phyloP scores from a whole-genome alignment of 2,329 filamentous ascomycete species.

The Cladosporium halotolerans region DNA sequence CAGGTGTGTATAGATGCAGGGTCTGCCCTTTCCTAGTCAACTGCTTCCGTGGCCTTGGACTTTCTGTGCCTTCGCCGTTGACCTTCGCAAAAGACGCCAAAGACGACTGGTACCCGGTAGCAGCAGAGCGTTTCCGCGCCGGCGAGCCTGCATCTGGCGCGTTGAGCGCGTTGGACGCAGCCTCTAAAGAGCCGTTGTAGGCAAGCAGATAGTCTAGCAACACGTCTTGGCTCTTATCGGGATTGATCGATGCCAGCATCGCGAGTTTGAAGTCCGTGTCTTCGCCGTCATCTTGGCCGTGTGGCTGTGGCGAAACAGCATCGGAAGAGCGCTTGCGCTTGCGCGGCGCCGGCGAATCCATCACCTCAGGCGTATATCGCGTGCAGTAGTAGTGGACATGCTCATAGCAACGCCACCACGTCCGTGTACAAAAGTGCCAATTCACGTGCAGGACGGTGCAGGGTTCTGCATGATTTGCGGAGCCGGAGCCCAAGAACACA shows the following conservation, averaged over 20 bases:
- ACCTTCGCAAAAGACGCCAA: slow-evolving; percentile 20
- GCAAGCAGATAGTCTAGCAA: slow-evolving; percentile 74
- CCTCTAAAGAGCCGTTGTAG: slow-evolving; percentile 68
- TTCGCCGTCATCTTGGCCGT: slow-evolving; percentile 43
- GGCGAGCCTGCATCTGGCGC: slow-evolving; percentile 18
- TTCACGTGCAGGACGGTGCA: too few relatives aligned
- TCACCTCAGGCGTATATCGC: slow-evolving; percentile 6
- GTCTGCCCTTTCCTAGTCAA: slow-evolving; percentile 74
- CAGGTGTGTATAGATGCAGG: slow-evolving; percentile 73
- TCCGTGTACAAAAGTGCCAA: too few relatives aligned
- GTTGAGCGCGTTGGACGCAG: slow-evolving; percentile 54
- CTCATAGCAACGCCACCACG: too few relatives aligned
- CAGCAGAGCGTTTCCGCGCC: slow-evolving; percentile 28
- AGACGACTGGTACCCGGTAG: slow-evolving; percentile 41
- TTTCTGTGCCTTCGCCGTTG: neutral
- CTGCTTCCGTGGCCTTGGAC: slow-evolving; percentile 22
- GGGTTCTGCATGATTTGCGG: too few relatives aligned
- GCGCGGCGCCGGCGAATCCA: slow-evolving; percentile 25
- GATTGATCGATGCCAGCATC: slow-evolving; percentile 70
- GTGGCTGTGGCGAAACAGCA: slow-evolving; percentile 10
- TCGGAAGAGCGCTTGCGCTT: slow-evolving; percentile 19
- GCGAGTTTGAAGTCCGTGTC: slow-evolving; percentile 90
- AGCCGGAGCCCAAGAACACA: too few relatives aligned
- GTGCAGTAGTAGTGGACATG: too few relatives aligned
- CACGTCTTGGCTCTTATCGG: slow-evolving; percentile 55